Evolutionary conservation across 1,284 basidiomycete genomes (phyloP).

Genomic region (Tilletia indica): DNA sequence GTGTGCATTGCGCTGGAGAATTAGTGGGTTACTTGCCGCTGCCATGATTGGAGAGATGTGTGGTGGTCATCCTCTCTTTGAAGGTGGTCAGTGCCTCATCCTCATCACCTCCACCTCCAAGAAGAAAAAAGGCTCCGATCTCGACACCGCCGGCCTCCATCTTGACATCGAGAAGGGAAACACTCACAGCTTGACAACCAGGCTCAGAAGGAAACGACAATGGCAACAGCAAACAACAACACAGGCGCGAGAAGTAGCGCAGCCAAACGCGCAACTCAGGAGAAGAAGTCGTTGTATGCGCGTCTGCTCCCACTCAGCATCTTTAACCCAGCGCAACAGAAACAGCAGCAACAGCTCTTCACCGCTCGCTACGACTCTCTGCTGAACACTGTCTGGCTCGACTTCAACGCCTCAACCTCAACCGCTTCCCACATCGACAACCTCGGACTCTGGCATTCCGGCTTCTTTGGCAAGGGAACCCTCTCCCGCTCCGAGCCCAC

Average conservation of each 20-base stretch:
- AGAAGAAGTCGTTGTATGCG: conserved; percentile 6
- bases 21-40: neutral
- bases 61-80: no score
- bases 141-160: conserved; percentile 1
- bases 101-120: neutral
- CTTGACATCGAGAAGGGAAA: neutral
- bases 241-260: neutral
- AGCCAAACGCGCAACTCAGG: neutral
- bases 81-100: no score
- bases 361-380: neutral
- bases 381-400: conserved; percentile 1
- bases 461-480: conserved; percentile 96
- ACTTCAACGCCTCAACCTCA: neutral
- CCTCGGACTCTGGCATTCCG: conserved; percentile 73
- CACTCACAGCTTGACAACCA: neutral
- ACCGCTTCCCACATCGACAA: conserved; percentile 6
- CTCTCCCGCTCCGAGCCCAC: conserved; percentile 90
- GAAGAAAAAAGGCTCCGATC: conserved; percentile 12
- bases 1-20: neutral
- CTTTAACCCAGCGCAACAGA: neutral
- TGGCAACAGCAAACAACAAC: no score
- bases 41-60: neutral
- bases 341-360: conserved; percentile 7
- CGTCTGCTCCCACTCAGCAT: conserved; percentile 11
- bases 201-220: no score